Evolutionary conservation across 2,329 filamentous ascomycete species (phyloP).

Genomic region (Endoconidiophora laricicola): DNA sequence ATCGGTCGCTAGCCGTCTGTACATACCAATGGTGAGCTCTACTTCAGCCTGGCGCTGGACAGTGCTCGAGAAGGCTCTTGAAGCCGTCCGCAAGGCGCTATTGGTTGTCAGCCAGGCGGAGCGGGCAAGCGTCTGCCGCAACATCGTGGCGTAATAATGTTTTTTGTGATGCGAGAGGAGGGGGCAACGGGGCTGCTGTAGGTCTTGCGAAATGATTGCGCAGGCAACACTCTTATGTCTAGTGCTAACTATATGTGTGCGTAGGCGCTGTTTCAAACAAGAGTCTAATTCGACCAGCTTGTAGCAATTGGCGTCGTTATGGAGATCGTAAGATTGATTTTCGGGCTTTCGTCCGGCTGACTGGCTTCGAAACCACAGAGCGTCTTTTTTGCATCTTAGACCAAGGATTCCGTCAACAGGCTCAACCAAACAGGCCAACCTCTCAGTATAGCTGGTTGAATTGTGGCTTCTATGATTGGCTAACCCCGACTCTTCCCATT

Average conservation of each 20-base stretch:
- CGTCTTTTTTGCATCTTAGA: not conserved
- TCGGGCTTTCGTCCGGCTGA: not conserved
- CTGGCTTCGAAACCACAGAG: conserved; percentile 9
- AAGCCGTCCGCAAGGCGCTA: conserved; percentile 34
- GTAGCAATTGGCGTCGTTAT: not conserved
- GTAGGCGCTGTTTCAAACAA: not conserved
- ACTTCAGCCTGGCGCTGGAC: conserved; percentile 72
- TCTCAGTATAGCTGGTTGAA: conserved; percentile 9
- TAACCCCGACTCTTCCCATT: conserved; percentile 7
- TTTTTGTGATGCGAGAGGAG: not conserved
- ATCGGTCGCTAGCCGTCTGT: not conserved
- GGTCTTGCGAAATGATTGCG: not conserved
- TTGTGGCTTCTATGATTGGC: conserved; percentile 29
- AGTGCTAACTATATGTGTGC: conserved; percentile 1
- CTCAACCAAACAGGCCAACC: conserved; percentile 6
- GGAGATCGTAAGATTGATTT: conserved; percentile 2
- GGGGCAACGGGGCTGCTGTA: not conserved
- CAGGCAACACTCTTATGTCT: not conserved
- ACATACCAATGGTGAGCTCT: conserved; percentile 79
- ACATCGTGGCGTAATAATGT: conserved; percentile 31
- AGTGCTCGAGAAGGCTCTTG: conserved; percentile 70
- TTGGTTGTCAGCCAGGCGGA: conserved; percentile 50
- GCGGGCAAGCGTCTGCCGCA: conserved; percentile 51
- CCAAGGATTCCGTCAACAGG: not conserved
- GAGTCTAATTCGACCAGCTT: not conserved